Evolutionary conservation across 176 grass and related monocot species (phyloP), one percentile per base, ranked within the genome.

Genomic region (Lolium multiflorum): DNA sequence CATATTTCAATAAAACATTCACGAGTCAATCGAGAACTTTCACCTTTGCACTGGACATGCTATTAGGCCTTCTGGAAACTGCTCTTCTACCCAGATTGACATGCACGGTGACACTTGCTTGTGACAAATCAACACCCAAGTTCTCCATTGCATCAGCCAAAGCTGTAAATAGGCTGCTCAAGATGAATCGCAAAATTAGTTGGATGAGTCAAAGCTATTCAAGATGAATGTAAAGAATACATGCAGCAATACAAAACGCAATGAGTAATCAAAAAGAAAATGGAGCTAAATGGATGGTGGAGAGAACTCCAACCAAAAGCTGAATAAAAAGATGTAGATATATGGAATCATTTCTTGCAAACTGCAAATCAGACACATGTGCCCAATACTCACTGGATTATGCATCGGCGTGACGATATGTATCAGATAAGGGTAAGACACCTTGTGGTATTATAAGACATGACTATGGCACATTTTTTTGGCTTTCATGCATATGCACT

Each of bases 71-170:
- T 90, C 88, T 89, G 74, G 77, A 86, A 82, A 61, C 79, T 85
- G 92, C 83, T 28, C 83, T 86, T 50, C 88, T 91, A 24, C 89
- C 92, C 21, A 94, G 86, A 86, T 94, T 91, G 67, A 94, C 89
- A 44, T 94, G 86, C 76, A 94, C 89, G 8, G 89, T 91, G 37
- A 91, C 70, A 13, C 75, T 91, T 3, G 92, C 92, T 89, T 94
- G 92, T 57, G 92, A 91, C 66, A 91, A 78, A 80, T 94, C 92
- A 78, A 94, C 38, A 52, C 89, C 92, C 79, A 87, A 87, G 83
- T 87, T 91, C 68, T 88, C 92, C 82, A 94, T 86, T 80, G 89
- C 92, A 77, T 88, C 81, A 81, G 92, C 84, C 69, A 94, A 70
- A 61, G 92, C 65, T 2, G 80, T 77, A 74, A 94, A 91, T 72